Evolutionary conservation across 2,329 filamentous ascomycete species (phyloP).

Genomic region (Emericellopsis cladophorae): DNA sequence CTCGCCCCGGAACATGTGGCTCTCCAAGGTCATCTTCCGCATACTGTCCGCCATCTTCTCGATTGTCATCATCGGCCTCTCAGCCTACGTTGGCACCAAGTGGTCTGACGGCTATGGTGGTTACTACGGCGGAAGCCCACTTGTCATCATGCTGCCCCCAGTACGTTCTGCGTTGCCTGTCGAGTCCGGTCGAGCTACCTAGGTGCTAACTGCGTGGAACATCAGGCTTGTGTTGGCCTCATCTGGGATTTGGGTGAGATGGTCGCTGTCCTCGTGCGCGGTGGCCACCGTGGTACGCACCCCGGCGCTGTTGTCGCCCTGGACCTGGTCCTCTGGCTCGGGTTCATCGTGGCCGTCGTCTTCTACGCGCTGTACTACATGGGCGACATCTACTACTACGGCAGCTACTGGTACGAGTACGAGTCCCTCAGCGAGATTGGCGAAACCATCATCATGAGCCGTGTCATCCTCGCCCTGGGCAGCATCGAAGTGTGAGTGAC

Average conservation of each 20-base stretch:
- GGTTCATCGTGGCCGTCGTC: constrained; percentile 1
- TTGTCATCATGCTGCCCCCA: constrained; percentile 2
- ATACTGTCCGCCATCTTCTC: constrained; percentile 2
- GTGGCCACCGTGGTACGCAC: constrained; percentile 5
- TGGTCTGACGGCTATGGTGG: not conserved
- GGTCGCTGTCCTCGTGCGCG: constrained; percentile 3
- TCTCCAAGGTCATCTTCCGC: constrained; percentile 1
- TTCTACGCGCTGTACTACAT: constrained; percentile 1
- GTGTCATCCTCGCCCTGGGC: constrained; percentile 1
- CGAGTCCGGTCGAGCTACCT: not conserved
- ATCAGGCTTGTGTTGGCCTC: constrained; percentile 1
- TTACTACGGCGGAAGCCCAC: not conserved
- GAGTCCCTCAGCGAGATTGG: not conserved
- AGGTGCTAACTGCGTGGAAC: not conserved
- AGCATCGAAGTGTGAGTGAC: constrained; percentile 2
- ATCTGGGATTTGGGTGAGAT: constrained; percentile 6
- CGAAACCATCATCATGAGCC: not conserved
- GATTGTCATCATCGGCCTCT: constrained; percentile 3
- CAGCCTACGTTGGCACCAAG: not conserved
- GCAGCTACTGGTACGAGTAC: constrained; percentile 1
- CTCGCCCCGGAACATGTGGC: constrained; percentile 2
- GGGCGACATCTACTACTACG: not conserved
- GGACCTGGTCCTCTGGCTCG: constrained; percentile 6
- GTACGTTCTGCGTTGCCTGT: not conserved
- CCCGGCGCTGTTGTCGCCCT: constrained; percentile 5